Evolutionary conservation across 164 flowering plant genomes (phyloP).

Genomic region (Chimonanthus salicifolius): DNA sequence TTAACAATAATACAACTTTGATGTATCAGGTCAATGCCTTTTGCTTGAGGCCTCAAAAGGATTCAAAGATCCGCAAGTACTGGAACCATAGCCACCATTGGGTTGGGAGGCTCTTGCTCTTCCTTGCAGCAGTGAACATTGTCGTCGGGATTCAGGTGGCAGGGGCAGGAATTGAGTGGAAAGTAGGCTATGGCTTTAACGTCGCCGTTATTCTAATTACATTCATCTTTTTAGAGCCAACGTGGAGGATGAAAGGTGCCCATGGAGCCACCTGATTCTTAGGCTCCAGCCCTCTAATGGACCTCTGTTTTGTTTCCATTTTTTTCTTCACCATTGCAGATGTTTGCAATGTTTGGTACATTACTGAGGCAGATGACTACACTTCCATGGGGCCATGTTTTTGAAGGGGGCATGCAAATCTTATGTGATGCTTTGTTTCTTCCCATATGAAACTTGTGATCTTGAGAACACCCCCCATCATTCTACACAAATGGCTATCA

Average conservation of each 20-base stretch:
- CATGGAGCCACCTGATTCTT: conserved; percentile 14
- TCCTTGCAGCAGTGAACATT: conserved; percentile 61
- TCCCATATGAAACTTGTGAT: no score
- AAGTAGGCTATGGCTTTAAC: conserved; percentile 57
- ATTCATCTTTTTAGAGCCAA: conserved; percentile 48
- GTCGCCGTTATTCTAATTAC: conserved; percentile 33
- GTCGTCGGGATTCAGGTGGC: conserved; percentile 51
- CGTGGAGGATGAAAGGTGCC: conserved; percentile 25
- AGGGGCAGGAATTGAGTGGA: conserved; percentile 43
- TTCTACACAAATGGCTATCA: not conserved
- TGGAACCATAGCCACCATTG: conserved; percentile 83
- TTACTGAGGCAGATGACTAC: no score
- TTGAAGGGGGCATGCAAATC: not conserved
- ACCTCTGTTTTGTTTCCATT: no score
- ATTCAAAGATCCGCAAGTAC: conserved; percentile 48
- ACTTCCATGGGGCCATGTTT: no score
- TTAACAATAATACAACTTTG: not conserved
- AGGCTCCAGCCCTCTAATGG: conserved; percentile 33
- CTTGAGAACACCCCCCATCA: no score
- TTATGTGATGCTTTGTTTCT: not conserved
- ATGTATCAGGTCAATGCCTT: conserved; percentile 53
- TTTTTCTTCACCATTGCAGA: no score
- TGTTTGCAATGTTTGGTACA: not conserved
- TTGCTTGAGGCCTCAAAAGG: conserved; percentile 50
- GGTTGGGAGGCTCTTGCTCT: conserved; percentile 60